Evolutionary conservation across 2,329 filamentous ascomycete species (phyloP).

Genomic region (Colletotrichum siamense): DNA sequence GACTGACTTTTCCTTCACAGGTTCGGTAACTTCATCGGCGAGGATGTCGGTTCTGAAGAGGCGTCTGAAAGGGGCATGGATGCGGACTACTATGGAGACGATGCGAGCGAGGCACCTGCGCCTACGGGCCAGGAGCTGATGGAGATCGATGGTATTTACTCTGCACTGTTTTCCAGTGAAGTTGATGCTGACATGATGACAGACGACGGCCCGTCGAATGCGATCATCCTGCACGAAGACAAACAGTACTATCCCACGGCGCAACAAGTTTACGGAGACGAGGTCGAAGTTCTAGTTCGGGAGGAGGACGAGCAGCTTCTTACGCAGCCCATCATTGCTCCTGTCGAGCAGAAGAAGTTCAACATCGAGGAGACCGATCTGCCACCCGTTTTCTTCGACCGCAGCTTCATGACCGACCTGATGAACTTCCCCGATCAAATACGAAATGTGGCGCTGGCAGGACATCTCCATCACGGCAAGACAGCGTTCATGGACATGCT

Average conservation of each 20-base stretch:
- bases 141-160: slow-evolving; percentile 79
- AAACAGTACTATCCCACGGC: slow-evolving; percentile 99
- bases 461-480: slow-evolving; percentile 96
- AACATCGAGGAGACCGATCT: slow-evolving; percentile 90
- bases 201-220: slow-evolving; percentile 83
- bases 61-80: slow-evolving; percentile 81
- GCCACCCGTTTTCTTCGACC: slow-evolving; percentile 85
- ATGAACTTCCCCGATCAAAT: slow-evolving; percentile 97
- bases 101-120: slow-evolving; percentile 68
- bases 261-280: slow-evolving; percentile 90
- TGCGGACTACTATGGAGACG: slow-evolving; percentile 81
- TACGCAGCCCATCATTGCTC: slow-evolving; percentile 90
- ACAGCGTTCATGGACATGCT: slow-evolving; percentile 99
- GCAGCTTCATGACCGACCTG: slow-evolving; percentile 91
- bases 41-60: slow-evolving; percentile 83
- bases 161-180: neutral
- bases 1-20: slow-evolving; percentile 47
- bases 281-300: slow-evolving; percentile 94
- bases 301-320: slow-evolving; percentile 97
- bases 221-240: slow-evolving; percentile 97
- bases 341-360: slow-evolving; percentile 95
- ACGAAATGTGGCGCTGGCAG: slow-evolving; percentile 89
- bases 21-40: slow-evolving; percentile 98
- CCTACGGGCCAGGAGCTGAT: slow-evolving; percentile 82
- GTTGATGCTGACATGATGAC: neutral